These are phyloP conservation scores for Kwoniella botswanensis DNA, from an alignment of 768 basidiomycete genomes.

Conservation along the genomic window DNA sequence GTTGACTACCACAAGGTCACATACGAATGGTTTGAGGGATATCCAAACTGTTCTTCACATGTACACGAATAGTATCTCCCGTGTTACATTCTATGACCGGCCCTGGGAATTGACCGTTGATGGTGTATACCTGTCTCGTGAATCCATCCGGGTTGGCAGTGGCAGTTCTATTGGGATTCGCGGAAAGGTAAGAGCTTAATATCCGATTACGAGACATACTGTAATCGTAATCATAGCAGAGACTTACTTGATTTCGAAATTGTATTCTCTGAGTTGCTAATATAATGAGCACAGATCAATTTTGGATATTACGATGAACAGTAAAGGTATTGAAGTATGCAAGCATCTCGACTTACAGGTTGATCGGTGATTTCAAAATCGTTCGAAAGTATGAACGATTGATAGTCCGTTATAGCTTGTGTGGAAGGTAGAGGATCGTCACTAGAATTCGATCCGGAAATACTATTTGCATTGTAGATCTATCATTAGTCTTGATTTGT, in stretches of 20 bases:
- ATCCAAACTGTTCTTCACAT: constrained; percentile 42
- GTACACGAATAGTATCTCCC: constrained; percentile 43
- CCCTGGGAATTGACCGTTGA: constrained; percentile 38
- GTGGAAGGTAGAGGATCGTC: constrained; percentile 8
- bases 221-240: too few relatives aligned
- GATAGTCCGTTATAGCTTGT: constrained; percentile 9
- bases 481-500: too few relatives aligned
- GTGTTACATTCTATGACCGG: constrained; percentile 49
- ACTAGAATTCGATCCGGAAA: not conserved
- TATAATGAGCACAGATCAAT: not conserved
- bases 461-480: not conserved
- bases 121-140: constrained; percentile 28
- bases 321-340: not conserved
- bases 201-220: too few relatives aligned
- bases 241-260: constrained; percentile 32
- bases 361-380: constrained; percentile 25
- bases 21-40: constrained; percentile 34
- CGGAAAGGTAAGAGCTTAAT: not conserved
- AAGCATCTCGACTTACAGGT: constrained; percentile 4
- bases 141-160: constrained; percentile 39
- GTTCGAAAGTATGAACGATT: constrained; percentile 22
- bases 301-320: not conserved
- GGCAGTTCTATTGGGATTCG: constrained; percentile 3
- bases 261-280: constrained; percentile 31
- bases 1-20: constrained; percentile 5